phyloP scores from a whole-genome alignment of 306 rosid genomes.

The Medicago lupulina region DNA sequence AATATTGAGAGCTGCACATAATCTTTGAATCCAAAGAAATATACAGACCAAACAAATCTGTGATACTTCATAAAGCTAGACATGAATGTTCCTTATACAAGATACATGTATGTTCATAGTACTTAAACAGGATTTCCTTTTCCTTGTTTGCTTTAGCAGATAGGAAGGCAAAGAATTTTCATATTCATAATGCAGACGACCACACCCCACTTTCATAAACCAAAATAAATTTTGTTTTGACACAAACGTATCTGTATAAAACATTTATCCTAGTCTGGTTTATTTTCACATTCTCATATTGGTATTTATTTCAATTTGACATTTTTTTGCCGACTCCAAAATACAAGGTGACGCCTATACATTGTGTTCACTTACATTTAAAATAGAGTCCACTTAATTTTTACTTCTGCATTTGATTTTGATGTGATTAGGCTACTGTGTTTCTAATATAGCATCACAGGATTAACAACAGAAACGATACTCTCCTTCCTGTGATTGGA shows the following conservation, averaged over 20 bases:
- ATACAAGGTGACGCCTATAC: neutral
- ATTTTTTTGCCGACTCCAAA: neutral
- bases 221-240: neutral
- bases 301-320: neutral
- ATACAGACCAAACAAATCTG: slow-evolving; percentile 15
- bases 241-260: neutral
- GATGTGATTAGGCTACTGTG: neutral
- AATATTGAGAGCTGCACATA: slow-evolving; percentile 31
- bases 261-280: neutral
- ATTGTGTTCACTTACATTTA: neutral
- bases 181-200: neutral
- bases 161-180: slow-evolving; percentile 8
- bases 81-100: slow-evolving; percentile 25
- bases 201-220: slow-evolving; percentile 3
- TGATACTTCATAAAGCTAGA: slow-evolving; percentile 30
- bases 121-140: slow-evolving; percentile 21
- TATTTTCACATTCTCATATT: neutral
- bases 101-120: slow-evolving; percentile 34
- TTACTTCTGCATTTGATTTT: neutral
- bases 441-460: neutral
- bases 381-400: neutral
- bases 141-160: slow-evolving; percentile 21
- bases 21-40: slow-evolving; percentile 16
- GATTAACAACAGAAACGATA: neutral
- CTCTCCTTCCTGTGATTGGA: neutral